These are phyloP conservation scores for Leishmania major DNA, from an alignment of 208 protist genomes.

Conservation along the genomic window DNA sequence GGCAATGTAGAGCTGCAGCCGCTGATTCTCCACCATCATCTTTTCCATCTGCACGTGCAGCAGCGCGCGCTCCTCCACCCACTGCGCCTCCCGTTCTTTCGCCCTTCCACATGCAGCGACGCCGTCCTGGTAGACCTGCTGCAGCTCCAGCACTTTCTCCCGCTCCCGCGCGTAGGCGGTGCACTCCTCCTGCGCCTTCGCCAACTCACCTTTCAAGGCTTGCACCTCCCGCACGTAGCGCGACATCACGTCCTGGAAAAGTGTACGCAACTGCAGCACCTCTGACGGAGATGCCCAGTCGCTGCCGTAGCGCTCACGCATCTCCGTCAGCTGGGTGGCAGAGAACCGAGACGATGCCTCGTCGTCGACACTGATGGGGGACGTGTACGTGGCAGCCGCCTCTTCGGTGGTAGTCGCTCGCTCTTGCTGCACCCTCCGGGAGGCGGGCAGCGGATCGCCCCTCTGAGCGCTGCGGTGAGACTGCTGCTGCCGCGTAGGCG, in stretches of 20 bases:
- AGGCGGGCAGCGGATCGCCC: neutral
- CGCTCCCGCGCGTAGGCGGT: slow-evolving; percentile 31
- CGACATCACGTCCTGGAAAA: slow-evolving; percentile 36
- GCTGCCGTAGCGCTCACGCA: slow-evolving; percentile 1
- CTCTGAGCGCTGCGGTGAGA: neutral
- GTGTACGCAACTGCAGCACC: slow-evolving; percentile 60
- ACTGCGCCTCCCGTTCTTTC: slow-evolving; percentile 35
- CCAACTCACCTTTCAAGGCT: slow-evolving; percentile 35
- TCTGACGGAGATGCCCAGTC: slow-evolving; percentile 82
- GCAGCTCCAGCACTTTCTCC: slow-evolving; percentile 31
- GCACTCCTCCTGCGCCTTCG: slow-evolving; percentile 32
- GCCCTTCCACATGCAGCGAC: slow-evolving; percentile 27
- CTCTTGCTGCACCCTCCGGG: neutral
- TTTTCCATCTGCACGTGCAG: slow-evolving; percentile 60
- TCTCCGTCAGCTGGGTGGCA: neutral
- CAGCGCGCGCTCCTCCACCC: slow-evolving; percentile 66
- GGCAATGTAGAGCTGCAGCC: slow-evolving; percentile 50
- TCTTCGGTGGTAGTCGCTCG: neutral
- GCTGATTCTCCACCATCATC: slow-evolving; percentile 68
- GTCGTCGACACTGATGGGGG: slow-evolving; percentile 1
- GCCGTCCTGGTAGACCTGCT: slow-evolving; percentile 47
- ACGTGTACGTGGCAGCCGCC: slow-evolving; percentile 2
- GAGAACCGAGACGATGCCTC: slow-evolving; percentile 6
- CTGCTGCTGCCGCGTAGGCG: slow-evolving; percentile 1
- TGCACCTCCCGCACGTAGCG: slow-evolving; percentile 46